phyloP scores from a whole-genome alignment of 208 protist species.

The Leishmania amazonensis region DNA sequence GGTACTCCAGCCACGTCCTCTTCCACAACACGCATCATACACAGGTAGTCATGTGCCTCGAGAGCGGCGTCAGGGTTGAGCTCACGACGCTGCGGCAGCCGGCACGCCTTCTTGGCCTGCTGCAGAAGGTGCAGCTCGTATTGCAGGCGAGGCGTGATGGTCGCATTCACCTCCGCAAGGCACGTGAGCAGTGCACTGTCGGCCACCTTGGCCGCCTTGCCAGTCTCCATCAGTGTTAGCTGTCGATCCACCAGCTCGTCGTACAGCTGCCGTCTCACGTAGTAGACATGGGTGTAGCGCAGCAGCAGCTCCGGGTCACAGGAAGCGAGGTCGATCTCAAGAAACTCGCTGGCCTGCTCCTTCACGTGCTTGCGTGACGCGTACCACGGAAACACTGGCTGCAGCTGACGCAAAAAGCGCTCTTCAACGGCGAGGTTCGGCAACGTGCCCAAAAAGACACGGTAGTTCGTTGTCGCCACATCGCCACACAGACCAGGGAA shows the following conservation, averaged over 20 bases:
- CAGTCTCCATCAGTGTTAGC: slow-evolving; percentile 79
- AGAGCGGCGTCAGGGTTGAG: slow-evolving; percentile 69
- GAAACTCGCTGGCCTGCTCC: slow-evolving; percentile 89
- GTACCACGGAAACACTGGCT: slow-evolving; percentile 87
- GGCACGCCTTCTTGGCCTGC: slow-evolving; percentile 55
- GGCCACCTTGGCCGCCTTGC: slow-evolving; percentile 64
- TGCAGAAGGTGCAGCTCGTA: slow-evolving; percentile 66
- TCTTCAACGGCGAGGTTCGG: slow-evolving; percentile 73
- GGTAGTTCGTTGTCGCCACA: slow-evolving; percentile 59
- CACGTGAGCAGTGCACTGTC: slow-evolving; percentile 61
- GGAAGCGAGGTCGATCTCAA: slow-evolving; percentile 86
- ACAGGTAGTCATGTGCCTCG: slow-evolving; percentile 79
- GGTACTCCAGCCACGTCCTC: slow-evolving; percentile 58
- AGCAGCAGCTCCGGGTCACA: slow-evolving; percentile 85
- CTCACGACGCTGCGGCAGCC: slow-evolving; percentile 68
- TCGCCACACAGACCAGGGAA: slow-evolving; percentile 88
- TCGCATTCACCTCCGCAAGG: slow-evolving; percentile 54
- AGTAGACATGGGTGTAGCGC: slow-evolving; percentile 89
- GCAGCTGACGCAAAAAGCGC: slow-evolving; percentile 78
- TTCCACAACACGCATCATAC: slow-evolving; percentile 90
- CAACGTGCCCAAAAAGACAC: slow-evolving; percentile 82
- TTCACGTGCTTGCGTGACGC: slow-evolving; percentile 81
- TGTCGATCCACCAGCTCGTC: slow-evolving; percentile 81
- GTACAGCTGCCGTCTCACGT: slow-evolving; percentile 74
- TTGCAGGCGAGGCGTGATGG: slow-evolving; percentile 50